Base-by-base conservation (phyloP, 2,329 filamentous ascomycete species). In the Corynespora cassiicola region DNA sequence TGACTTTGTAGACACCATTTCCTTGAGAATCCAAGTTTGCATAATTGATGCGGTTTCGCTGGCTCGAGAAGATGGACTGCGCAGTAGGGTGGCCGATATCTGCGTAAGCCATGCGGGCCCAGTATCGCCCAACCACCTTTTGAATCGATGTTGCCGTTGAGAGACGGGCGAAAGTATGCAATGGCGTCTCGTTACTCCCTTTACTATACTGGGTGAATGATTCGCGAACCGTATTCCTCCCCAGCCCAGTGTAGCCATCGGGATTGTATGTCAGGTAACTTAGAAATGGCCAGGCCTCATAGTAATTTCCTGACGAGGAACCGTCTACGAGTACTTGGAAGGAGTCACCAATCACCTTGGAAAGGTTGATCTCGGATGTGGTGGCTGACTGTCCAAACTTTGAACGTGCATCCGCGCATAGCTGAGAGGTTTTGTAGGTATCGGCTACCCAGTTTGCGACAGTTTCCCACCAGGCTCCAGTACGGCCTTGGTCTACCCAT, bases 21-120 rank as follows among this genome's bases (percentile, higher is more conserved):
- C 63, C 57, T 42, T 36, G 12, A n/a, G 36, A 21, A 33, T 75
- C 69, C 5, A 76, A 56, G 45, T 72, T 74, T 31, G 62, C 63
- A 21, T 72, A 76, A 50, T 69, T 72, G 37, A 76, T 47, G 8
- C 45, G 44, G 5, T 39, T 35, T 10, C 66, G 65, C 47, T 72
- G 61, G 24, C 43, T 44, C 3, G 66, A 47, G 54, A 74, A 77
- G 24, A 61, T 47, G 1, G 66, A 54, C 15, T 70, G 69, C 1
- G 71, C 72, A 5, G 64, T 65, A 1, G 65, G 42, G 45, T 78
- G 73, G 7, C 71, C 74, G 17, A 78, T 75, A 28, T 78, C 76
- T 12, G 72, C 73, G 41, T 72, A 76, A 5, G 76, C 76, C 76
- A 79, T 79, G 46, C 71, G 70, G 1, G 75, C 76, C 76, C 75